phyloP scores from a whole-genome alignment of 257 asterid species.

The Sherardia arvensis region DNA sequence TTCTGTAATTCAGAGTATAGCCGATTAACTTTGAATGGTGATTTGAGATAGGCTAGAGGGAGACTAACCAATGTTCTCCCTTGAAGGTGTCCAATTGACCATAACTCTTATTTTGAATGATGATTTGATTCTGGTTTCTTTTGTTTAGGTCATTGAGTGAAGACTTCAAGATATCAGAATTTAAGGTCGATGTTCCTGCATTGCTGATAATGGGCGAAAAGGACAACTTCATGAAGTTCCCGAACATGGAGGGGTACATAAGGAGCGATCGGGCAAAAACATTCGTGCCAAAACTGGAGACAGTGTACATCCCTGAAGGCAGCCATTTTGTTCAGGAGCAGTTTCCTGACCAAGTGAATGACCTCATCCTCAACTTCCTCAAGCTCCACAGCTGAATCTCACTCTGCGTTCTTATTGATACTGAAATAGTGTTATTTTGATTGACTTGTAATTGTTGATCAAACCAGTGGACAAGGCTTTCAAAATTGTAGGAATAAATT shows the following conservation, averaged over 20 bases:
- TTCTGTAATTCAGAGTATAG: too few species aligned
- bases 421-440: neutral
- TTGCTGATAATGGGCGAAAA: conserved; percentile 46
- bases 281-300: conserved; percentile 35
- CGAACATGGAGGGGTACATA: conserved; percentile 19
- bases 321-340: conserved; percentile 48
- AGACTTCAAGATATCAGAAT: neutral
- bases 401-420: neutral
- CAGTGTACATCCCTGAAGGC: conserved; percentile 29
- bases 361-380: conserved; percentile 30
- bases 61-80: too few species aligned
- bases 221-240: conserved; percentile 31
- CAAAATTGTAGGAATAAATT: neutral
- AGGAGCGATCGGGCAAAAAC: conserved; percentile 25
- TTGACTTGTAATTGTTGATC: neutral
- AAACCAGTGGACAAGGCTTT: neutral
- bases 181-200: conserved; percentile 27
- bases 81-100: too few species aligned
- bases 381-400: conserved; percentile 4
- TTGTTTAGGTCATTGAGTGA: neutral
- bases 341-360: conserved; percentile 30
- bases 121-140: neutral
- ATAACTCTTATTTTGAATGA: neutral
- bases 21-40: neutral
- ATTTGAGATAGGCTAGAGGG: too few species aligned